phyloP scores from a whole-genome alignment of 345 rosid species.

The Iberis pinnata region DNA sequence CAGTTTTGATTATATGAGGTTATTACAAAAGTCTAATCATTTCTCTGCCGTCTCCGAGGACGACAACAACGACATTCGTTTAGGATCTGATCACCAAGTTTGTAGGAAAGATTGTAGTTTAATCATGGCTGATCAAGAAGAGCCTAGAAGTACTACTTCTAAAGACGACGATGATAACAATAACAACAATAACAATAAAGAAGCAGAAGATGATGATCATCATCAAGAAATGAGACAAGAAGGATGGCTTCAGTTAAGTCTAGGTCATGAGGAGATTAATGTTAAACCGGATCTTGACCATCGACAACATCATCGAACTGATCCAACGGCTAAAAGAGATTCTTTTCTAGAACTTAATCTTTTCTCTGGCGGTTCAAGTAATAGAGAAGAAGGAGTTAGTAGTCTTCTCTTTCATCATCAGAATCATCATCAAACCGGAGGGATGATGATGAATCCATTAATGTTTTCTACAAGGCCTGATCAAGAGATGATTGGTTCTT shows the following conservation, averaged over 20 bases:
- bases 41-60: slow-evolving; percentile 28
- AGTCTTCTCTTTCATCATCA: slow-evolving; percentile 37
- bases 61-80: slow-evolving; percentile 24
- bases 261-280: slow-evolving; percentile 39
- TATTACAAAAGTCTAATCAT: slow-evolving; percentile 42
- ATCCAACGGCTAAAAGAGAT: slow-evolving; percentile 23
- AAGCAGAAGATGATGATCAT: slow-evolving; percentile 1
- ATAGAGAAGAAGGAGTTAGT: slow-evolving; percentile 33
- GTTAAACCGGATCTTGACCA: slow-evolving; percentile 26
- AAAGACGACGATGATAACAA: slow-evolving; percentile 35
- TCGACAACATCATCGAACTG: slow-evolving; percentile 28
- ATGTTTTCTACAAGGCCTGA: slow-evolving; percentile 34
- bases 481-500: slow-evolving; percentile 42
- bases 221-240: slow-evolving; percentile 32
- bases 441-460: slow-evolving; percentile 36
- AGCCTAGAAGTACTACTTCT: slow-evolving; percentile 64
- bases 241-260: slow-evolving; percentile 81
- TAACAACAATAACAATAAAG: slow-evolving; percentile 2
- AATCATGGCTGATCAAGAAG: slow-evolving; percentile 73
- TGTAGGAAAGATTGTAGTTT: slow-evolving; percentile 26
- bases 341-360: slow-evolving; percentile 36
- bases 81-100: slow-evolving; percentile 44
- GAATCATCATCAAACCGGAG: slow-evolving; percentile 25
- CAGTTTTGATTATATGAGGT: slow-evolving; percentile 42
- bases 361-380: slow-evolving; percentile 27